Base-by-base conservation (phyloP, 305 asterid species). In the Rubia balearica region DNA sequence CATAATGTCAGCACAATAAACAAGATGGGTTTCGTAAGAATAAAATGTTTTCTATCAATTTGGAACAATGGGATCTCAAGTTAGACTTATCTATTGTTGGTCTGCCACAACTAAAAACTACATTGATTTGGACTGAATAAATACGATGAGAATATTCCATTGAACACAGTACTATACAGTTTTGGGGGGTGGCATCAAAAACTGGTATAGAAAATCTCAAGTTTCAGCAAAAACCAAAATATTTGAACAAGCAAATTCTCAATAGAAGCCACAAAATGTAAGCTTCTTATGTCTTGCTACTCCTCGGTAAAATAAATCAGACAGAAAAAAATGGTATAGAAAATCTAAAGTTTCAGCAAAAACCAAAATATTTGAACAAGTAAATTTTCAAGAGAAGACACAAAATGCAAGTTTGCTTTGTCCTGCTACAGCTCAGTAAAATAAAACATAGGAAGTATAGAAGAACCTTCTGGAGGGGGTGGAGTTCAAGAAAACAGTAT, bases 1-100 rank as follows among this genome's bases (percentile, higher is more conserved):
- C 65, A 64, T 63, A 80, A 75, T 40, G 71, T 83, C 71, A 85
- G 17, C 83, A 84, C 42, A 72, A 64, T 33, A 33, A 62, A 30
- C 13, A 38, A 36, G 24, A 62, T 16, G 48, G 10, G 16, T 16
- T 30, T 60, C 16, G 19, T 27, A 33, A 30, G 7, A 48, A 51
- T 51, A 33, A 4, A 22, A 40, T 67, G 68, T 43, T 40, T 63
- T 63, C n/a, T 63, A 40, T 27, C 51, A 13, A 14, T 53, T 17
- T 30, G 48, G 49, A 7, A 9, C 11, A n/a, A 61, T 51, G 6
- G 6, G 16, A 45, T 10, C 16, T 45, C 46, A 6, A 30, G 33
- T 30, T 30, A 30, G 33, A 30, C 33, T 30, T 30, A 30, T 42
- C 11, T 11, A 45, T 14, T 11, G 11, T 45, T 45, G 16, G 55